phyloP scores from a whole-genome alignment of 495 filamentous ascomycete species.

The Penicillium canescens region DNA sequence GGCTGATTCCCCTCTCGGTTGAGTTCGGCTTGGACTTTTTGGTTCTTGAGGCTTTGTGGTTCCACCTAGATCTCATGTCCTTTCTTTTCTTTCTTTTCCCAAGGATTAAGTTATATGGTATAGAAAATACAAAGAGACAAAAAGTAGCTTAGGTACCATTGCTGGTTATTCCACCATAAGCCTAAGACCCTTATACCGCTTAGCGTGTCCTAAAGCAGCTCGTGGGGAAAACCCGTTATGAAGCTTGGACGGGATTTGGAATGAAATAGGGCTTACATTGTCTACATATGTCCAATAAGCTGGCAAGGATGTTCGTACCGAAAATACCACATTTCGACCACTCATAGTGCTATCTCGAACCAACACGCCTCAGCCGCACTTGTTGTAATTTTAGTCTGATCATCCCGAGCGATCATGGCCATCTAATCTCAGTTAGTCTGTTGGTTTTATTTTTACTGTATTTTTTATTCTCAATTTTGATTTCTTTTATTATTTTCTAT shows the following conservation, averaged over 20 bases:
- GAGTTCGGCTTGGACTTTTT: too few species aligned
- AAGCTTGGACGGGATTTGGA: conserved; percentile 21
- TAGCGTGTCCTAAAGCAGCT: conserved; percentile 13
- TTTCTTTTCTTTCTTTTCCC: too few species aligned
- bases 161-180: too few species aligned
- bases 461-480: conserved; percentile 7
- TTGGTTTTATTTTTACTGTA: conserved; percentile 20
- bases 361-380: conserved; percentile 29
- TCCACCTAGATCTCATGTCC: too few species aligned
- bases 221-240: conserved; percentile 26
- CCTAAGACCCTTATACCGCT: too few species aligned
- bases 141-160: too few species aligned
- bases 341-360: neutral
- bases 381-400: conserved; percentile 26
- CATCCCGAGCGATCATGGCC: conserved; percentile 32
- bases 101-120: too few species aligned
- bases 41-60: neutral
- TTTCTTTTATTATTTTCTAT: conserved; percentile 10
- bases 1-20: conserved; percentile 1
- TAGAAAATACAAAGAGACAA: too few species aligned
- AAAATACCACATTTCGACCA: neutral
- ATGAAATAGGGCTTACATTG: neutral
- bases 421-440: conserved; percentile 22
- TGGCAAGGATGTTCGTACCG: neutral
- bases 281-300: neutral